Evolutionary conservation across 768 basidiomycete genomes (phyloP), one percentile per base, ranked within the genome.

Genomic region (Kwoniella dejecticola): DNA sequence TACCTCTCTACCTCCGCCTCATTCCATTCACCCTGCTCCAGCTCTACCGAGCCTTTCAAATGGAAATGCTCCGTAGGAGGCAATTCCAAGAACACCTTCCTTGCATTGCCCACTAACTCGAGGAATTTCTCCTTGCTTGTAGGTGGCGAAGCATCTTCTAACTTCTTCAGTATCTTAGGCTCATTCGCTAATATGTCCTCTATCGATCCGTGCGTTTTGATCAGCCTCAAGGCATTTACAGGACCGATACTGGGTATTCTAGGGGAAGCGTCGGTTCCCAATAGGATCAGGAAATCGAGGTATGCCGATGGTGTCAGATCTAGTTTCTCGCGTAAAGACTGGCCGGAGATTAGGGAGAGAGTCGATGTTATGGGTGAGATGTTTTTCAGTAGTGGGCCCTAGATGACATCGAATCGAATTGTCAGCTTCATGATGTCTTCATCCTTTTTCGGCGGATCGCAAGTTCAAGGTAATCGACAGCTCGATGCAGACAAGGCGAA

Each of bases 251-350:
- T 86, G 57, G 85, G 88, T 60, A 96, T 89, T 4, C 93, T 86
- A 46, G 87, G 85, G 0, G 90, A 88, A 69, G 95, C 94, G 78
- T 96, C 93, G 1, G 92, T 95, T 11, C 93, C 93, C 10, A 93
- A 83, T 5, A 96, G 82, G 52, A 95, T 84, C 0, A 86, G 87
- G 77, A 95, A 92, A 79, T 96, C 93, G 68, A 95, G 77, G 77
- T 84, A 93, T 50, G 84, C 75, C 0, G 81, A 71, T 7, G 82
- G 83, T 66, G 84, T 80, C 26, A 96, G 84, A 11, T 81, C 73
- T 33, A 91, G 83, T 6, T 80, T 80, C 0, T 77, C 62, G 8
- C 87, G 88, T 19, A 92, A 81, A 2, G 86, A 83, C 1, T 82
- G 66, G 4, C 89, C 90, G 15, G 84, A 85, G 49, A 93, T 82